Evolutionary conservation across 2,329 filamentous ascomycete species (phyloP), one percentile per base, ranked within the genome.

Genomic region (Bipolaris cookei): DNA sequence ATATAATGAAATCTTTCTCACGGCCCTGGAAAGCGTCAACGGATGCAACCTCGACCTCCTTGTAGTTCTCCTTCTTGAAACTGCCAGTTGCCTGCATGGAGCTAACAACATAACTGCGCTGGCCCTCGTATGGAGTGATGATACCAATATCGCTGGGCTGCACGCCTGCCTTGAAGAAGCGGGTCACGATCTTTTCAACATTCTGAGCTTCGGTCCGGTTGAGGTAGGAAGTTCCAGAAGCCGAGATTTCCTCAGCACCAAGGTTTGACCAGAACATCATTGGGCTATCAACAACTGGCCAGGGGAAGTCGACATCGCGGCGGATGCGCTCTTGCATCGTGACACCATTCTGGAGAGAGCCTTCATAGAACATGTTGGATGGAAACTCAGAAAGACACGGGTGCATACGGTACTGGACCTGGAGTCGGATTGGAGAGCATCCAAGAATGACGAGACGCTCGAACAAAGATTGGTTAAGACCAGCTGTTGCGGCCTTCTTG

Each of bases 221-320:
- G 65, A 99, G 88, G 73, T 99, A 99, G 2, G 94, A 98, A 2
- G 95, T 99, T 72, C 95, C 95, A 23, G 93, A 97, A 1, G 95
- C 95, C 6, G 94, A 97, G 48, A 99, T 99, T 77, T 99, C 95
- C 77, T 99, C 95, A 58, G 96, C 96, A 58, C 95, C 95, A 53
- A 97, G 82, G 75, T 99, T 99, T 23, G 92, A 96, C 95, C 95
- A 99, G 81, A 99, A 99, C 95, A 98, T 98, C 95, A 99, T 99
- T 3, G 95, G 95, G 67, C 88, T 92, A 74, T 98, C 94, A 18
- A 83, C 86, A 28, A 97, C 91, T 2, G 95, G 95, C 95, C 95
- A 99, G 11, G 95, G 95, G 76, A 99, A 99, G 77, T 99, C 95
- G 25, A 99, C 92, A 69, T 99, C 94, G 64, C 90, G 90, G 61